Conservation (phyloP, 2,329 filamentous ascomycete species). For the Aschersonia sp. region DNA sequence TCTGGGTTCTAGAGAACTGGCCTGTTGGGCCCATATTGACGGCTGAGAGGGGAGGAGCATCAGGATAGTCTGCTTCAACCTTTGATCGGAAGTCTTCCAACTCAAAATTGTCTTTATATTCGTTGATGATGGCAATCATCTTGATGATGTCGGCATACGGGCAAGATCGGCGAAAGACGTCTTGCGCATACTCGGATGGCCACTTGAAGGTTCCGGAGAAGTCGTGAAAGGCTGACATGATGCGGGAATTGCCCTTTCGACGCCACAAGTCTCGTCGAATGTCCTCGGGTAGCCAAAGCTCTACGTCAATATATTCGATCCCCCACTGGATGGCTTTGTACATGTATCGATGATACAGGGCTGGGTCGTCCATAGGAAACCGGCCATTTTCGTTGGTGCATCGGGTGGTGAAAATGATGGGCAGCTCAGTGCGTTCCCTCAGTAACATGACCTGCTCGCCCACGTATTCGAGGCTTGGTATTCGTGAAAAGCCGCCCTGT, state of each 20-base stretch:
- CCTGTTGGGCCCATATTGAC: conserved; percentile 83
- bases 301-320: conserved; percentile 79
- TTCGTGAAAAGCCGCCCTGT: conserved; percentile 44
- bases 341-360: conserved; percentile 65
- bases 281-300: conserved; percentile 70
- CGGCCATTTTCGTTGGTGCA: conserved; percentile 71
- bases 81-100: conserved; percentile 76
- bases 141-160: conserved; percentile 76
- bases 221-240: conserved; percentile 87
- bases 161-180: conserved; percentile 56
- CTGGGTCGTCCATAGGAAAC: conserved; percentile 70
- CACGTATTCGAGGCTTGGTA: conserved; percentile 72
- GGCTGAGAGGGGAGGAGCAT: conserved; percentile 61
- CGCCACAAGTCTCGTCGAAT: conserved; percentile 55
- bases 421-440: conserved; percentile 69
- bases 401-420: conserved; percentile 80
- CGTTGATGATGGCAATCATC: conserved; percentile 75
- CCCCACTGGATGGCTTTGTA: conserved; percentile 78
- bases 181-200: conserved; percentile 58
- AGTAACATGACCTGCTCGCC: conserved; percentile 76
- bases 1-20: conserved; percentile 69
- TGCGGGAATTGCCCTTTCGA: conserved; percentile 61
- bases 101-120: conserved; percentile 78
- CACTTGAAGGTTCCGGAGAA: conserved; percentile 75
- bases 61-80: conserved; percentile 53